Conservation (phyloP, 202 grass and related monocot species). For the Carex arenaria region DNA sequence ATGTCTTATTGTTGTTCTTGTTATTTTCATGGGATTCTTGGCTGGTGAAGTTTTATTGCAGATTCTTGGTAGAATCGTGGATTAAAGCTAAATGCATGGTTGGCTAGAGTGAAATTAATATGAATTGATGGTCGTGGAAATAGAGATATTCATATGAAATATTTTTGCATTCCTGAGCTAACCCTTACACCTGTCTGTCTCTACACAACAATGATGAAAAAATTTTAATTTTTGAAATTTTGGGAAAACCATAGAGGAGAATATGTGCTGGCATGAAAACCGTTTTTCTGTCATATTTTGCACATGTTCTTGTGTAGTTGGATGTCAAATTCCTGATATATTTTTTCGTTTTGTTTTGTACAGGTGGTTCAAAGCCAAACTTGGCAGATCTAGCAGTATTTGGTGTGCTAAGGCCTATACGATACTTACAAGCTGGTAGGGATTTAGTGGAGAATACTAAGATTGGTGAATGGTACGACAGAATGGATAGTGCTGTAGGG, state of each 20-base stretch:
- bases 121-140: no score
- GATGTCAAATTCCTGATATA: no score
- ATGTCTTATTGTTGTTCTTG: background rate
- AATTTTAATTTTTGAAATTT: background rate
- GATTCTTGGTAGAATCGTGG: background rate
- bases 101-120: background rate
- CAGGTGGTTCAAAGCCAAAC: conserved; percentile 92
- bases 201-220: background rate
- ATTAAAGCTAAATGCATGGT: background rate
- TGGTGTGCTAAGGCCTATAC: conserved; percentile 54
- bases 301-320: background rate
- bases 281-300: background rate
- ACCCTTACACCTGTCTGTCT: background rate
- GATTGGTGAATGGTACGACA: conserved; percentile 80
- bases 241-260: background rate
- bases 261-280: background rate
- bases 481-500: conserved; percentile 79
- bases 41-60: background rate
- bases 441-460: conserved; percentile 90
- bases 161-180: background rate
- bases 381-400: conserved; percentile 28
- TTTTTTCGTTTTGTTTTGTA: background rate
- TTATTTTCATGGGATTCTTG: background rate
- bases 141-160: background rate
- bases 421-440: conserved; percentile 68